phyloP scores from a whole-genome alignment of 352 stramenopile species.

The Phytopythium helicoides region DNA sequence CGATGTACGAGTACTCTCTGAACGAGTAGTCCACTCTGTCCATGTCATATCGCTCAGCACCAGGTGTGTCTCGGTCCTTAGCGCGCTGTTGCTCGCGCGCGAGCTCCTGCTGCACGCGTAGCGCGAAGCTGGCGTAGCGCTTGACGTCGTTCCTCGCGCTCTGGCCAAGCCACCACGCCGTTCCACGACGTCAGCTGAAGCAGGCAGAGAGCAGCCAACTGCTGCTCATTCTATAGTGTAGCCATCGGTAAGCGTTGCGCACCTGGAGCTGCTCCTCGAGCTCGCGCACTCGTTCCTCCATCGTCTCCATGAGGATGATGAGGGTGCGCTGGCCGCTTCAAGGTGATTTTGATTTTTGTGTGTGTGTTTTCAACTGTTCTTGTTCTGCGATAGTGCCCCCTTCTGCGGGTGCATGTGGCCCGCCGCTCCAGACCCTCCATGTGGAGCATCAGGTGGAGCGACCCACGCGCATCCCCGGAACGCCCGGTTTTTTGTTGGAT shows the following conservation, averaged over 20 bases:
- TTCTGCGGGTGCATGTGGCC: constrained; percentile 8
- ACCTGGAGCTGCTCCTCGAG: constrained; percentile 29
- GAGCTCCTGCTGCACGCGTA: constrained; percentile 31
- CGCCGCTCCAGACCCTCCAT: constrained; percentile 21
- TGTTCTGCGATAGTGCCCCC: no score
- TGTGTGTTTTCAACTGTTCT: no score
- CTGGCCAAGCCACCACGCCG: no score
- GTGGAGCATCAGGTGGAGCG: not conserved
- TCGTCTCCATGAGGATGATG: no score
- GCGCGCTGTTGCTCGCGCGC: constrained; percentile 20
- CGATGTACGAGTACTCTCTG: constrained; percentile 1
- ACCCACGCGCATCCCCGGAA: constrained; percentile 29
- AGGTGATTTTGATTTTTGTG: no score
- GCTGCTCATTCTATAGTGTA: no score
- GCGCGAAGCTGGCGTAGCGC: constrained; percentile 25
- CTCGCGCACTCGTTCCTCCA: constrained; percentile 21
- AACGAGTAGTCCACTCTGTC: not conserved
- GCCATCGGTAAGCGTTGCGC: no score
- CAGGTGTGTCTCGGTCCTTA: constrained; percentile 3
- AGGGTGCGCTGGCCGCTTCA: no score
- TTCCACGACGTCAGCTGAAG: no score
- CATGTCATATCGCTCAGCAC: not conserved
- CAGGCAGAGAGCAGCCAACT: not conserved
- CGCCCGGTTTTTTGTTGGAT: constrained; percentile 13
- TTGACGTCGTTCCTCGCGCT: constrained; percentile 28